Percentiles rank a stretch among this genome's conserved stretches.
phyloP scores from a whole-genome alignment of 768 basidiomycete species.

The Fomitopsis serialis region DNA sequence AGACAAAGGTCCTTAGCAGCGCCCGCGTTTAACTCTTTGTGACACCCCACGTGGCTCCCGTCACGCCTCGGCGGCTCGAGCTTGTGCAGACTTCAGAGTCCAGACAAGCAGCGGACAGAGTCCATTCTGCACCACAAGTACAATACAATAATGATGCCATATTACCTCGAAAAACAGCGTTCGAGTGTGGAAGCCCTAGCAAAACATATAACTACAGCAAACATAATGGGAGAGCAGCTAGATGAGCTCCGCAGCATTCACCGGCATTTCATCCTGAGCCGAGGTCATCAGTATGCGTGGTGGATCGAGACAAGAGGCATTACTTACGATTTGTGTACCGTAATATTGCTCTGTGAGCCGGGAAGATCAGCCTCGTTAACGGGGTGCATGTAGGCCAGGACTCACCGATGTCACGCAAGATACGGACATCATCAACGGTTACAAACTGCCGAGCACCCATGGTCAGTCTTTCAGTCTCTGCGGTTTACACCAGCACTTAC shows the following conservation, averaged over 20 bases:
- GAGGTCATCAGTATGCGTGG: neutral
- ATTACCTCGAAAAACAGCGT: neutral
- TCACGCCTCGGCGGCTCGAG: too few species aligned
- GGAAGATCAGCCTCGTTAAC: neutral
- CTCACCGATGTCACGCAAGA: constrained; percentile 93
- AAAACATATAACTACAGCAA: constrained; percentile 13
- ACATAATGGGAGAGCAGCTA: constrained; percentile 29
- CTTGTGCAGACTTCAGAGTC: too few species aligned
- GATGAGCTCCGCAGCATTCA: constrained; percentile 96
- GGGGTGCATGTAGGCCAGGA: constrained; percentile 1
- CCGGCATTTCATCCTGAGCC: constrained; percentile 93
- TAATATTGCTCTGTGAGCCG: constrained; percentile 81
- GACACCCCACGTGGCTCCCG: too few species aligned
- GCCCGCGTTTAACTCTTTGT: too few species aligned
- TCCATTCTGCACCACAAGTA: neutral
- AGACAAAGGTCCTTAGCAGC: neutral
- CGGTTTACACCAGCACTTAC: constrained; percentile 38
- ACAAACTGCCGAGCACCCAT: constrained; percentile 56
- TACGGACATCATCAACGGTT: constrained; percentile 92
- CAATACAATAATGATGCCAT: neutral
- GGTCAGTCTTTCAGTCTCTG: neutral
- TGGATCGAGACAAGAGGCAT: neutral
- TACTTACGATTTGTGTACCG: constrained; percentile 82
- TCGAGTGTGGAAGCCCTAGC: constrained; percentile 9
- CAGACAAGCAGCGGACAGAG: neutral